phyloP scores from a whole-genome alignment of 169 alveolate genomes.

The Cryptosporidium andersoni region DNA sequence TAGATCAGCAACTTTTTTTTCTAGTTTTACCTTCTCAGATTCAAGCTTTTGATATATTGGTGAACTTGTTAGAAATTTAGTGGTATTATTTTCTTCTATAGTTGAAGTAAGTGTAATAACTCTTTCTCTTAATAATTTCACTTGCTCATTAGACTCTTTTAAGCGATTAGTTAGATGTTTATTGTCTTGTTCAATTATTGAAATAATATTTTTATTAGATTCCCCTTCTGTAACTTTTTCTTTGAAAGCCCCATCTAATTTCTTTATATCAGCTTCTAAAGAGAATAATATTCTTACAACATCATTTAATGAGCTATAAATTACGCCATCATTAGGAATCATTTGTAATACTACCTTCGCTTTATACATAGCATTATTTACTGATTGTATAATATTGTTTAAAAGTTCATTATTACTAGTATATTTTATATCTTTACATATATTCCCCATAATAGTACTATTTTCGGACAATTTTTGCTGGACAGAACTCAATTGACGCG shows the following conservation, averaged over 20 bases:
- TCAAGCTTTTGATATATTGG: conserved; percentile 56
- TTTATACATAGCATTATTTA: conserved; percentile 25
- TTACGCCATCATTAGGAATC: conserved; percentile 21
- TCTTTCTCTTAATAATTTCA: conserved; percentile 56
- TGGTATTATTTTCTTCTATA: conserved; percentile 45
- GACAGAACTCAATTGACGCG: conserved; percentile 38
- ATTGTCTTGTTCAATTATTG: conserved; percentile 44
- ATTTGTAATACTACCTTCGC: conserved; percentile 30
- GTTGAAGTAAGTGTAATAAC: conserved; percentile 38
- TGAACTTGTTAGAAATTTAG: conserved; percentile 37
- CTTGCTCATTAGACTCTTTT: conserved; percentile 60
- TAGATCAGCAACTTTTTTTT: conserved; percentile 13
- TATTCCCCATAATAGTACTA: conserved; percentile 10
- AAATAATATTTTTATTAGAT: conserved; percentile 21
- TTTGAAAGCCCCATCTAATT: conserved; percentile 17
- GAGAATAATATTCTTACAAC: conserved; percentile 42
- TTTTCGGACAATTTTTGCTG: conserved; percentile 51
- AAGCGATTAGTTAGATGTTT: conserved; percentile 56
- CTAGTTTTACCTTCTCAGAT: conserved; percentile 33
- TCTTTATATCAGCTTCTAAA: conserved; percentile 32
- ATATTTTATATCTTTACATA: conserved; percentile 6
- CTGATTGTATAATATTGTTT: conserved; percentile 10
- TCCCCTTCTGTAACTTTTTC: conserved; percentile 42
- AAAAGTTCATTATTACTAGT: conserved; percentile 30
- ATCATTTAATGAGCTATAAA: conserved; percentile 34